Base-by-base conservation (phyloP, 768 basidiomycete species). In the Lyophyllum shimeji region DNA sequence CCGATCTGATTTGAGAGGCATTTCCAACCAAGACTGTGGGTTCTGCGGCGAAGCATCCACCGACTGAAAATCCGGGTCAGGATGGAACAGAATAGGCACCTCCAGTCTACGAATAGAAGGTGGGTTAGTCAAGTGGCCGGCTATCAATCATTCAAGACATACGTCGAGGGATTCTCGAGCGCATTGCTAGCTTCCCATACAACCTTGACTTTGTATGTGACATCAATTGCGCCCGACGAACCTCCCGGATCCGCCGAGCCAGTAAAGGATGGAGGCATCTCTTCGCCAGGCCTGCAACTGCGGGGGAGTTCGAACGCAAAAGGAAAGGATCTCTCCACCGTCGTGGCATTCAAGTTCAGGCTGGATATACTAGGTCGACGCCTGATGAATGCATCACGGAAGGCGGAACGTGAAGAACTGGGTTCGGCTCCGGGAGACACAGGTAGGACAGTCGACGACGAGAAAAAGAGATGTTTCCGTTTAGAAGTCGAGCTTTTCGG, bases 11-110 rank as follows among this genome's bases (percentile, higher is more conserved):
- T 76, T 79, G 40, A 90, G 69, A 33, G 86, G 83, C 68, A 86
- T 80, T 66, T 90, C 89, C 20, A 88, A 62, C 88, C 89, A 90
- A 0, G 81, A 79, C 39, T 78, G 76, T 2, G 77, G 72, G 49
- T 76, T 69, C 39, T 71, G 64, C 12, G 68, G 53, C 2, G 71
- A 66, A 29, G 78, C 81, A 61, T 86, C 85, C 20, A 76, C 61
- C 2, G 83, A 85, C 50, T 82, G 81, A 58, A 84, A 84, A 59
- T 84, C 85, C 1, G 69, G 61, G 50, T 86, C 85, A 3, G 83
- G 82, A 46, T 85, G 80, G 25, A 85, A 73, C 20, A 87, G 63
- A 43, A 90, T 75, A 5, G 89, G 89, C 3, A 83, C 80, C 58
- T 88, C 85, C 25, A 90, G 64, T 50, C 88, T 89, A 62, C 17